Percentiles rank a stretch among this genome's conserved stretches.
These are phyloP conservation scores for Talaromyces amestolkiae DNA, from an alignment of 2,329 filamentous ascomycete genomes.

Conservation along the genomic window DNA sequence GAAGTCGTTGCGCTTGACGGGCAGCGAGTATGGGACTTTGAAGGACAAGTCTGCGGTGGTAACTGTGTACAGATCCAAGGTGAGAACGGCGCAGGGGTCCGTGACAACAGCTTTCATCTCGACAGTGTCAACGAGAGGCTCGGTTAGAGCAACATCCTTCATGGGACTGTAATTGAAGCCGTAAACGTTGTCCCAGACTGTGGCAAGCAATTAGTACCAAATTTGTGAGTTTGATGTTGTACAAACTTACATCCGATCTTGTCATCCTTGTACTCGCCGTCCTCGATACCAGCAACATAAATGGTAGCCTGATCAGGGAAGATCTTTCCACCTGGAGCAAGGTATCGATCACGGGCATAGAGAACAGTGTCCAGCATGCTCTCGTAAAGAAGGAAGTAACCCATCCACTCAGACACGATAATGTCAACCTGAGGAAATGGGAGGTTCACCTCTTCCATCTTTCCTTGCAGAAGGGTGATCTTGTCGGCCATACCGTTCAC, in stretches of 20 bases:
- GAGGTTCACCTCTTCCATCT: constrained; percentile 97
- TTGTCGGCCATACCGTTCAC: constrained; percentile 90
- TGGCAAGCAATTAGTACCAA: constrained; percentile 28
- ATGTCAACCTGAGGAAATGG: constrained; percentile 97
- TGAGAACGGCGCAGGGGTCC: constrained; percentile 79
- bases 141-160: constrained; percentile 87
- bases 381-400: constrained; percentile 98
- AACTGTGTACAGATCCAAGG: constrained; percentile 90
- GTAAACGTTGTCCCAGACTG: constrained; percentile 99
- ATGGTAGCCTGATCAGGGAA: constrained; percentile 99
- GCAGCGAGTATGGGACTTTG: constrained; percentile 71
- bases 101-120: constrained; percentile 97
- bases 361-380: constrained; percentile 98
- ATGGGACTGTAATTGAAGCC: constrained; percentile 95
- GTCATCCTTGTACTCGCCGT: constrained; percentile 99
- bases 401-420: constrained; percentile 99
- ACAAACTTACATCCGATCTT: constrained; percentile 89
- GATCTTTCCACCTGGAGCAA: constrained; percentile 82
- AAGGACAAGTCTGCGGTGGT: constrained; percentile 81
- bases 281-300: constrained; percentile 94
- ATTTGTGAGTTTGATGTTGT: neutral
- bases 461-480: constrained; percentile 96
- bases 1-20: constrained; percentile 83
- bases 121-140: constrained; percentile 95
- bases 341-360: constrained; percentile 91